Conservation (phyloP, 106 monocot species). For the Agapanthus africanus region DNA sequence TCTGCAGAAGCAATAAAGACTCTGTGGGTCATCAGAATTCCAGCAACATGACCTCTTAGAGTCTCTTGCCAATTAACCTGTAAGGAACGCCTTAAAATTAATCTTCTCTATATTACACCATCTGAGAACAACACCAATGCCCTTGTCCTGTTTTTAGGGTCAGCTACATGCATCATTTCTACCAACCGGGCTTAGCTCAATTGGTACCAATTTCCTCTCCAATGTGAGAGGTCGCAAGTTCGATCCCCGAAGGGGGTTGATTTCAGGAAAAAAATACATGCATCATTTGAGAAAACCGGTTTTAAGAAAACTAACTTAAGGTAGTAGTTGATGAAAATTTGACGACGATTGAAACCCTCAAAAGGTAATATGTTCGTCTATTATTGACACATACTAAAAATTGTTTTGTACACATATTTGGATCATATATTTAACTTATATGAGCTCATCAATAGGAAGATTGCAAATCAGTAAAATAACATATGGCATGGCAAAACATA, state of each 20-base stretch:
- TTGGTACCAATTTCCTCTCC: too few relatives aligned
- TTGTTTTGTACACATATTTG: not conserved
- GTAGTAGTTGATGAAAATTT: not conserved
- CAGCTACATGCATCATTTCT: not conserved
- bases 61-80: slow-evolving; percentile 98
- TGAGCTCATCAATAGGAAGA: not conserved
- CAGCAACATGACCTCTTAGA: slow-evolving; percentile 86
- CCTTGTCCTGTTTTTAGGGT: not conserved
- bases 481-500: not conserved
- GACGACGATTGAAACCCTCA: not conserved
- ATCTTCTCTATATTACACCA: not conserved
- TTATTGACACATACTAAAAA: not conserved
- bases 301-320: not conserved
- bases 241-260: too few relatives aligned
- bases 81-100: slow-evolving; percentile 7
- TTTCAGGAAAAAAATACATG: too few relatives aligned
- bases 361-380: not conserved
- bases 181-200: too few relatives aligned
- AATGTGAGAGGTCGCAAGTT: too few relatives aligned
- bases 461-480: not conserved
- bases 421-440: too few relatives aligned
- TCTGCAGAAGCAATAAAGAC: slow-evolving; percentile 84
- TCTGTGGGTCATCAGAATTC: slow-evolving; percentile 76
- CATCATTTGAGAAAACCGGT: not conserved
- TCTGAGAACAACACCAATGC: not conserved